These are phyloP conservation scores for Macroventuria anomochaeta DNA, from an alignment of 2,329 filamentous ascomycete genomes.

Conservation along the genomic window DNA sequence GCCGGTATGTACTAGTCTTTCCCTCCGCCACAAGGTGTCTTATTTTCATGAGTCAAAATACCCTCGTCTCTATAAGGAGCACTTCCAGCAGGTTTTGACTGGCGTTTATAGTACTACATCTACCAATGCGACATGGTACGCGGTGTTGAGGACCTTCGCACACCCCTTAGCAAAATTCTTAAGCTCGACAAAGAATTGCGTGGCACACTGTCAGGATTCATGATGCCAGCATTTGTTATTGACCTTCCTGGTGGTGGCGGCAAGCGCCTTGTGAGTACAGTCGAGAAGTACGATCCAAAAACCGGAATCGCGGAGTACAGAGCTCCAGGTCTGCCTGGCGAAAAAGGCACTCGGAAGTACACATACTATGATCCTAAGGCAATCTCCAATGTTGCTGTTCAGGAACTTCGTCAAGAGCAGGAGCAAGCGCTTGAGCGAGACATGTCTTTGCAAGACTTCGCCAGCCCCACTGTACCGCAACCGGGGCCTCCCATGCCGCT, in stretches of 20 bases:
- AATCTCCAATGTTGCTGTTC: not conserved
- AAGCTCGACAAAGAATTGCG: slow-evolving; percentile 64
- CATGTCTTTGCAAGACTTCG: not conserved
- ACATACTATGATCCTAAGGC: slow-evolving; percentile 63
- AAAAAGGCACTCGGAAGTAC: slow-evolving; percentile 52
- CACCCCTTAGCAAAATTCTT: slow-evolving; percentile 65
- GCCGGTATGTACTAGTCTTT: slow-evolving; percentile 55
- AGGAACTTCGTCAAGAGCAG: slow-evolving; percentile 8
- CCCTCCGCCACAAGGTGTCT: not conserved
- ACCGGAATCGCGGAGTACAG: slow-evolving; percentile 63
- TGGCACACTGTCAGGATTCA: slow-evolving; percentile 67
- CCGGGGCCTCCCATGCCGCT: not conserved
- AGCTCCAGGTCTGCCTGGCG: slow-evolving; percentile 61
- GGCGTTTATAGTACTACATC: slow-evolving; percentile 63
- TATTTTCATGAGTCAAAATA: too few relatives aligned
- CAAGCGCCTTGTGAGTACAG: slow-evolving; percentile 64
- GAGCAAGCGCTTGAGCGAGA: slow-evolving; percentile 9
- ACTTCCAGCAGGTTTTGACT: not conserved
- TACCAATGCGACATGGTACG: slow-evolving; percentile 70
- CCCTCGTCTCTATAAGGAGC: not conserved
- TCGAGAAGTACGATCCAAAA: slow-evolving; percentile 60
- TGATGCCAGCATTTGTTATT: slow-evolving; percentile 68
- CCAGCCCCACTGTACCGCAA: not conserved
- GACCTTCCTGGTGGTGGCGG: slow-evolving; percentile 69
- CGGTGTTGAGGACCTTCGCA: slow-evolving; percentile 67